phyloP scores from a whole-genome alignment of 1,284 basidiomycete genomes.

The Pseudozyma flocculosa region DNA sequence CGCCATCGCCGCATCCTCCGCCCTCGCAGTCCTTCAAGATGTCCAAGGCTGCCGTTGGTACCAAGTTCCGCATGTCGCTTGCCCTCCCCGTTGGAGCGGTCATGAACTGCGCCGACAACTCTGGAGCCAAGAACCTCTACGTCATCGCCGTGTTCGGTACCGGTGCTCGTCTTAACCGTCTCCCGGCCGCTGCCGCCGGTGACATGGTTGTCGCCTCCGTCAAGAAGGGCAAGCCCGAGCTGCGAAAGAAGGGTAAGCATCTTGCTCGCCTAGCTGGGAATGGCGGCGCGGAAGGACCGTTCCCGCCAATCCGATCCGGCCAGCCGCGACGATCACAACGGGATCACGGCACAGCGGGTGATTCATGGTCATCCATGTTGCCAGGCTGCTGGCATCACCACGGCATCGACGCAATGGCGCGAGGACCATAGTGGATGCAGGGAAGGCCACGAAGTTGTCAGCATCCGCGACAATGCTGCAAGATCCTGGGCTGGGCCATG shows the following conservation, averaged over 20 bases:
- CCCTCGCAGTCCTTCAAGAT: conserved; percentile 39
- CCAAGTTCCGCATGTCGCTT: conserved; percentile 82
- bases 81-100: conserved; percentile 94
- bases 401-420: too few relatives aligned
- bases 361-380: too few relatives aligned
- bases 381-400: too few relatives aligned
- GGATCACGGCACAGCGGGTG: too few relatives aligned
- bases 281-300: too few relatives aligned
- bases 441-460: too few relatives aligned
- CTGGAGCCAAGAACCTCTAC: conserved; percentile 93
- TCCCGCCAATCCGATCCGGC: too few relatives aligned
- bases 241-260: conserved; percentile 95
- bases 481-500: too few relatives aligned
- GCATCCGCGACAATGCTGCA: too few relatives aligned
- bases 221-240: conserved; percentile 99
- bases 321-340: too few relatives aligned
- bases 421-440: too few relatives aligned
- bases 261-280: too few relatives aligned
- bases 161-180: conserved; percentile 93
- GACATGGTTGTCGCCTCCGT: conserved; percentile 99
- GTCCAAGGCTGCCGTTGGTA: conserved; percentile 67
- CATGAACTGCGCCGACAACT: conserved; percentile 99
- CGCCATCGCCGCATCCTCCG: not conserved
- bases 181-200: conserved; percentile 96
- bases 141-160: conserved; percentile 88